Evolutionary conservation across 108 stramenopile genomes (phyloP).

Genomic region (Cylindrotheca closterium): DNA sequence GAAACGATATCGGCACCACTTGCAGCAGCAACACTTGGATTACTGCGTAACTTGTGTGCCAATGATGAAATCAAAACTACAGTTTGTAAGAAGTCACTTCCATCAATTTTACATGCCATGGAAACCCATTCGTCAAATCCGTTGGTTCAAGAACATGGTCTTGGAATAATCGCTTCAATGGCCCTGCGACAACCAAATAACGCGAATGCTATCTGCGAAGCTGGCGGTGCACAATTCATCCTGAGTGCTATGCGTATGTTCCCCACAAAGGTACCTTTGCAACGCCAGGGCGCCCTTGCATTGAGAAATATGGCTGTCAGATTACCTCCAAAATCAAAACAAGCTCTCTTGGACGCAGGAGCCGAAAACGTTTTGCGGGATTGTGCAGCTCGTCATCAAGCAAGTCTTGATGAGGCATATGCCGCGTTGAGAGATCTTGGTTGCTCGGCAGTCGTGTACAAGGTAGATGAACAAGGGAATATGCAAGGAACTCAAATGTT

Average conservation of each 20-base stretch:
- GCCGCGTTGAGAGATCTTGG: slow-evolving; percentile 89
- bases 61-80: slow-evolving; percentile 89
- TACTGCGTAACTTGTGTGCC: slow-evolving; percentile 82
- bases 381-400: slow-evolving; percentile 71
- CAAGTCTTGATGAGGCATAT: slow-evolving; percentile 90
- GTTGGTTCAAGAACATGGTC: slow-evolving; percentile 76
- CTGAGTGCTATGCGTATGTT: slow-evolving; percentile 71
- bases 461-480: slow-evolving; percentile 46
- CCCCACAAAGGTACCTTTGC: slow-evolving; percentile 53
- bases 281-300: slow-evolving; percentile 86
- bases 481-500: slow-evolving; percentile 26
- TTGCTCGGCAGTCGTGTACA: slow-evolving; percentile 48
- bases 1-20: slow-evolving; percentile 14
- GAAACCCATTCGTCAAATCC: slow-evolving; percentile 22
- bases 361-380: slow-evolving; percentile 70
- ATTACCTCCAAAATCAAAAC: slow-evolving; percentile 1
- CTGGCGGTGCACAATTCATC: slow-evolving; percentile 27
- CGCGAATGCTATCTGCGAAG: slow-evolving; percentile 55
- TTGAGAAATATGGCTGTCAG: slow-evolving; percentile 85
- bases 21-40: slow-evolving; percentile 56
- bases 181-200: slow-evolving; percentile 80
- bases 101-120: slow-evolving; percentile 53
- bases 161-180: slow-evolving; percentile 87
- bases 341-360: slow-evolving; percentile 62
- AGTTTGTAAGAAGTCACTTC: slow-evolving; percentile 53